phyloP scores from a whole-genome alignment of 306 rosid genomes.

The Trifolium subterraneum region DNA sequence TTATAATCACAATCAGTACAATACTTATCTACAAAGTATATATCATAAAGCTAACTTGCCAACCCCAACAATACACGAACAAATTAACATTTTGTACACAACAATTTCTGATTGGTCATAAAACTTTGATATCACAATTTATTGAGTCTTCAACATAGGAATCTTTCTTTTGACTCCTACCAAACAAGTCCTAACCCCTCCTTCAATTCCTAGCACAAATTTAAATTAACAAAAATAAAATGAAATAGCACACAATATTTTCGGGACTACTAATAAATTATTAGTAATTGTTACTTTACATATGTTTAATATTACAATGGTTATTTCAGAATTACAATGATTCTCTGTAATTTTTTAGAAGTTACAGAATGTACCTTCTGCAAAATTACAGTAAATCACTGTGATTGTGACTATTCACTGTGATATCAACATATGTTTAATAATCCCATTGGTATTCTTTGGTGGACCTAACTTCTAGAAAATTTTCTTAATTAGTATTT shows the following conservation, averaged over 20 bases:
- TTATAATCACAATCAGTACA: constrained; percentile 38
- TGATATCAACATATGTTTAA: no score
- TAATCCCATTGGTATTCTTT: neutral
- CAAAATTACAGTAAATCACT: no score
- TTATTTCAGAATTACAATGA: no score
- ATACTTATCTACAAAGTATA: constrained; percentile 49
- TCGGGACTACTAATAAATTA: constrained; percentile 10
- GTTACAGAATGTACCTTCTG: no score
- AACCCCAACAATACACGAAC: constrained; percentile 41
- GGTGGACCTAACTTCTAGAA: constrained; percentile 39
- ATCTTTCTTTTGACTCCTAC: constrained; percentile 42
- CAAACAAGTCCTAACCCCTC: constrained; percentile 33
- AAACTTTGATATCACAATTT: constrained; percentile 31
- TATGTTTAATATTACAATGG: no score
- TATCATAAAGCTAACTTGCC: constrained; percentile 42
- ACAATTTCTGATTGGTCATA: constrained; percentile 35
- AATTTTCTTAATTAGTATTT: neutral
- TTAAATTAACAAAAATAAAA: neutral
- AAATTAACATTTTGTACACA: constrained; percentile 45
- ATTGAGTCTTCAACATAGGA: constrained; percentile 36
- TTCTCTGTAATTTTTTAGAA: no score
- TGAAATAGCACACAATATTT: constrained; percentile 9
- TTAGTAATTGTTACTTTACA: neutral
- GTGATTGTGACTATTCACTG: no score
- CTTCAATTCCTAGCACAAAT: constrained; percentile 29